phyloP scores from a whole-genome alignment of 2,329 filamentous ascomycete genomes.

The Exophiala oligosperma region DNA sequence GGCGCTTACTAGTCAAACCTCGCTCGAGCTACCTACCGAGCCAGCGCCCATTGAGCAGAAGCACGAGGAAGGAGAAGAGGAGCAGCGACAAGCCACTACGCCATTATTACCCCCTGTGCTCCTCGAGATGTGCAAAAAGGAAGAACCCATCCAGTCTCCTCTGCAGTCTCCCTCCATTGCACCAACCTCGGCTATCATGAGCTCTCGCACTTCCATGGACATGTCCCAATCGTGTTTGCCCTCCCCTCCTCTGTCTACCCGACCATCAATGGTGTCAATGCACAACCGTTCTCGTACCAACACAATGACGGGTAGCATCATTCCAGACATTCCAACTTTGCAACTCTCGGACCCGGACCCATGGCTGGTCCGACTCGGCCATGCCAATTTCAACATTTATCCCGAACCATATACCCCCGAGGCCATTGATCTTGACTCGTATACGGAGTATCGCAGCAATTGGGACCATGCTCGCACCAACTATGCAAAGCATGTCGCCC shows the following conservation, averaged over 20 bases:
- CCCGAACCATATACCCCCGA: slow-evolving; percentile 77
- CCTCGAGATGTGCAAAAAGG: slow-evolving; percentile 53
- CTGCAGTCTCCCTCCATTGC: slow-evolving; percentile 81
- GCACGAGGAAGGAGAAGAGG: slow-evolving; percentile 51
- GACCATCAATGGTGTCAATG: slow-evolving; percentile 77
- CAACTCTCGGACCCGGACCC: slow-evolving; percentile 68
- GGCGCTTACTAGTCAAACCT: slow-evolving; percentile 60
- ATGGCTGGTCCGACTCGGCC: slow-evolving; percentile 83
- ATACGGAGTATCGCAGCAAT: slow-evolving; percentile 68
- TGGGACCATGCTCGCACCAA: slow-evolving; percentile 83
- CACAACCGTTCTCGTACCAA: slow-evolving; percentile 48
- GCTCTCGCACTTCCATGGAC: slow-evolving; percentile 48
- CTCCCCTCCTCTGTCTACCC: slow-evolving; percentile 74
- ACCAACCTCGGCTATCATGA: slow-evolving; percentile 49
- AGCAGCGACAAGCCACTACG: slow-evolving; percentile 71
- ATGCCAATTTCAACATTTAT: slow-evolving; percentile 88
- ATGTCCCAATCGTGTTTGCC: slow-evolving; percentile 52
- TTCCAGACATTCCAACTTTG: slow-evolving; percentile 62
- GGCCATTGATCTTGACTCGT: slow-evolving; percentile 58
- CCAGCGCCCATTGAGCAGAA: slow-evolving; percentile 56
- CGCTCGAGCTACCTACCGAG: slow-evolving; percentile 46
- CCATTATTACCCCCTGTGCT: slow-evolving; percentile 82
- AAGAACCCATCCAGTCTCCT: slow-evolving; percentile 70
- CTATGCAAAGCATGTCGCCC: slow-evolving; percentile 84
- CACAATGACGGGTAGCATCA: slow-evolving; percentile 51